Percentiles rank a stretch among this genome's conserved stretches.
phyloP scores from a whole-genome alignment of 371 early-diverging fungal genomes.

The Paraphysoderma sedebokerense region DNA sequence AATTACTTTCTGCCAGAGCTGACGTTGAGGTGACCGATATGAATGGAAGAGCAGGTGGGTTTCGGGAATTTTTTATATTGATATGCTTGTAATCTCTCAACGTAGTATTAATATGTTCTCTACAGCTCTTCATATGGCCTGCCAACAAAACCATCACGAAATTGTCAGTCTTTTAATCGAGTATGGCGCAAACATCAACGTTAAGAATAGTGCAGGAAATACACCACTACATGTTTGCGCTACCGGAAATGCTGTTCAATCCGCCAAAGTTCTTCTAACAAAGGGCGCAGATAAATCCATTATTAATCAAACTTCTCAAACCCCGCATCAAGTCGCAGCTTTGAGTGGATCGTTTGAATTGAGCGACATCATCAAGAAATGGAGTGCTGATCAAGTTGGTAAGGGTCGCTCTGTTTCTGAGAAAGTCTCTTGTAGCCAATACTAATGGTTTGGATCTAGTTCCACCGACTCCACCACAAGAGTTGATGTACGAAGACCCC shows the following conservation, averaged over 20 bases:
- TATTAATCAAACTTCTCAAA: conserved; percentile 21
- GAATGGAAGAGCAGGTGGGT: conserved; percentile 17
- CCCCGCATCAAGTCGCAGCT: conserved; percentile 17
- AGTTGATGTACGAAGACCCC: no score
- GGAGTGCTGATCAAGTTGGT: conserved; percentile 13
- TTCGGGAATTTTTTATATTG: no score
- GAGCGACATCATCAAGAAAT: conserved; percentile 20
- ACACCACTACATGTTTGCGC: conserved; percentile 30
- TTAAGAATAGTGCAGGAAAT: conserved; percentile 24
- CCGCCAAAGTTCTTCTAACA: conserved; percentile 19
- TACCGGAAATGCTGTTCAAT: conserved; percentile 19
- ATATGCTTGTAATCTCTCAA: no score
- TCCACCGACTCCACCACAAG: no score
- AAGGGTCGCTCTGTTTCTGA: no score
- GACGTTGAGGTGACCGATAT: conserved; percentile 20
- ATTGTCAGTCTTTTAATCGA: conserved; percentile 20
- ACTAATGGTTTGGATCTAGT: no score
- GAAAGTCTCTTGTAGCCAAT: no score
- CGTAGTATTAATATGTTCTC: no score
- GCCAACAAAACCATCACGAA: conserved; percentile 13
- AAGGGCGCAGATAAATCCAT: conserved; percentile 18
- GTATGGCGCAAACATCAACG: conserved; percentile 18
- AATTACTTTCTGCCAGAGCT: conserved; percentile 17
- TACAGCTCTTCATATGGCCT: conserved; percentile 25
- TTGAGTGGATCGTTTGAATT: conserved; percentile 17